Percentiles rank a stretch among this genome's conserved stretches.
Evolutionary conservation across 2,329 filamentous ascomycete species (phyloP).

Genomic region (Sarocladium strictum): DNA sequence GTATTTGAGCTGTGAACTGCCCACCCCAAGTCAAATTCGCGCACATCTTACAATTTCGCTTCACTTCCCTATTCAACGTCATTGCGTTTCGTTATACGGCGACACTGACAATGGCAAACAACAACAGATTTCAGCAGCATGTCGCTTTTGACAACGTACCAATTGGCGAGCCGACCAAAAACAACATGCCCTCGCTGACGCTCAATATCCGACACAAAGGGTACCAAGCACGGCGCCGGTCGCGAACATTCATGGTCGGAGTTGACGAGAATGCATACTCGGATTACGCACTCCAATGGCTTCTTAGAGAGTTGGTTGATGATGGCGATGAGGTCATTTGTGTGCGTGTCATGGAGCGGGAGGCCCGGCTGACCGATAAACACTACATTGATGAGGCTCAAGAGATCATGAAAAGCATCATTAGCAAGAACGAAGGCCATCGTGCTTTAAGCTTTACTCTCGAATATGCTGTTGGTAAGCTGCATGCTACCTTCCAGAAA

Average conservation of each 20-base stretch:
- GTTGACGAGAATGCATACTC: slow-evolving; percentile 90
- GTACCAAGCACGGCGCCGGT: slow-evolving; percentile 73
- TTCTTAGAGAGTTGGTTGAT: slow-evolving; percentile 85
- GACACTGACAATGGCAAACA: slow-evolving; percentile 37
- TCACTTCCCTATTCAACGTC: background rate
- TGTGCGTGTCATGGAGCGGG: slow-evolving; percentile 80
- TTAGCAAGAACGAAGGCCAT: slow-evolving; percentile 71
- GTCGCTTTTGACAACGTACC: slow-evolving; percentile 57
- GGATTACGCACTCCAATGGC: slow-evolving; percentile 86
- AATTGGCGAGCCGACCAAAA: slow-evolving; percentile 51
- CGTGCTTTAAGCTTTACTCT: slow-evolving; percentile 80
- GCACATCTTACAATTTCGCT: background rate
- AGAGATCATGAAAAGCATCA: slow-evolving; percentile 66
- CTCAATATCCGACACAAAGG: slow-evolving; percentile 81
- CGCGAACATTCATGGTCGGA: slow-evolving; percentile 84
- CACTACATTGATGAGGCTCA: slow-evolving; percentile 73
- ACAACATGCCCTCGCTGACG: slow-evolving; percentile 64
- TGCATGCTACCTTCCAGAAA: slow-evolving; percentile 84
- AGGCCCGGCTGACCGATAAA: slow-evolving; percentile 62
- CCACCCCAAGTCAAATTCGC: slow-evolving; percentile 2
- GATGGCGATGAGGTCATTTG: slow-evolving; percentile 93
- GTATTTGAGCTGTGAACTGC: slow-evolving; percentile 4
- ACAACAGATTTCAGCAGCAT: slow-evolving; percentile 50
- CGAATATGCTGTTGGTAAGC: slow-evolving; percentile 83
- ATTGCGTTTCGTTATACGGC: slow-evolving; percentile 19